phyloP scores from a whole-genome alignment of 306 rosid species.

The Vigna radiata region DNA sequence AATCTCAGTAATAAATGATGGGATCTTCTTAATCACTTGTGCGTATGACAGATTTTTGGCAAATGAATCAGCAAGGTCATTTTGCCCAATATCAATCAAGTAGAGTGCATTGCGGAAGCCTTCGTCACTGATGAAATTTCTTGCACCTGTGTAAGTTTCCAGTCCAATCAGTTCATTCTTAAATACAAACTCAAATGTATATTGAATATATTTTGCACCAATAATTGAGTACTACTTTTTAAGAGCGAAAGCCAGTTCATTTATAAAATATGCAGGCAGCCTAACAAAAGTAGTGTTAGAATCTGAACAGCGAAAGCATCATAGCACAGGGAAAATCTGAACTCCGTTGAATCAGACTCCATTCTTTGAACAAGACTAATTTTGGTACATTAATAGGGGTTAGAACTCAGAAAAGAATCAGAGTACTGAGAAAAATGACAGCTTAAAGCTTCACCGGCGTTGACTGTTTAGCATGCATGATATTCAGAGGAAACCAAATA shows the following conservation, averaged over 20 bases:
- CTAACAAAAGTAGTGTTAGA: too few species aligned
- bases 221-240: background rate
- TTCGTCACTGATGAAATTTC: constrained; percentile 53
- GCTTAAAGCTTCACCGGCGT: background rate
- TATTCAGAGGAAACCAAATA: background rate
- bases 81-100: constrained; percentile 94
- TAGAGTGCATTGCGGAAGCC: constrained; percentile 81
- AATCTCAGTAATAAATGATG: constrained; percentile 66
- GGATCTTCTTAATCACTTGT: constrained; percentile 68
- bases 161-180: constrained; percentile 28
- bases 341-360: background rate
- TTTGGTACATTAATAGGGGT: background rate
- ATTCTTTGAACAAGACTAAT: background rate
- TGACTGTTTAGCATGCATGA: background rate
- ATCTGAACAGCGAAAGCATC: too few species aligned
- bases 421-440: background rate
- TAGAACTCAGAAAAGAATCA: background rate
- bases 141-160: constrained; percentile 53
- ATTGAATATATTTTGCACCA: background rate
- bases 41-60: constrained; percentile 61
- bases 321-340: too few species aligned
- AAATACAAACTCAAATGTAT: constrained; percentile 16
- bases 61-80: constrained; percentile 84
- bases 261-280: too few species aligned
- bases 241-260: too few species aligned